Base-by-base conservation (phyloP, 805 yeast genomes). In the Wickerhamiella musiphila region DNA sequence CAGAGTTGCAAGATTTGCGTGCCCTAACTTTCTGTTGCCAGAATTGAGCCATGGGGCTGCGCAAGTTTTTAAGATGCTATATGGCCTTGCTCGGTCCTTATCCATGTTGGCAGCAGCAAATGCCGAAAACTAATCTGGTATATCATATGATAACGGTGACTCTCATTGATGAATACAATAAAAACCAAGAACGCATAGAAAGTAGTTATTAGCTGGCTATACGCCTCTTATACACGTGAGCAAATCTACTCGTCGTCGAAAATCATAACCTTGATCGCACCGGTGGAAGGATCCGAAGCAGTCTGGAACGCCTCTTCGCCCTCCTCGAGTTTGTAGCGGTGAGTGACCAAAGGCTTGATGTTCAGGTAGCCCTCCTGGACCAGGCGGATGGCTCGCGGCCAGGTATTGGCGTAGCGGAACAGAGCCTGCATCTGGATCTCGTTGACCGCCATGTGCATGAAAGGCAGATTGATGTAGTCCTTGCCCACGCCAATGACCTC, bases 351-450 rank as follows among this genome's bases (percentile, higher is more conserved):
- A n/a, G 49, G 41, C 42, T 59, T 60, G 19, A 64, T 65, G 31
- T 63, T 53, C 31, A 65, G 48, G 12, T 60, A 54, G 13, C 63
- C 63, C 32, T 58, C 60, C 29, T 58, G 50, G 36, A 68, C 53
- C 38, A 68, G 49, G 19, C 64, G 58, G 39, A 68, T 66, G 9
- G 61, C 67, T n/a, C 66, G 56, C 13, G 73, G 73, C 71, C 72
- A 68, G 14, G 70, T 59, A 43, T 64, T 67, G 35, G 64, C 61
- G 49, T 68, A 68, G 41, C 73, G 57, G 56, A 65, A 66, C 47
- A 65, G 62, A 39, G 63, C 65, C 46, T 56, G 62, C 41, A 67
- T 54, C 32, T 62, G 65, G 43, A 65, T 60, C 43, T 68, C 73
- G 41, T 65, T 67, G 31, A 64, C 58, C 11, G 68, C 61, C 27